These are phyloP conservation scores for Globisporangium cystogenes DNA, from an alignment of 352 stramenopile species.

Conservation along the genomic window DNA sequence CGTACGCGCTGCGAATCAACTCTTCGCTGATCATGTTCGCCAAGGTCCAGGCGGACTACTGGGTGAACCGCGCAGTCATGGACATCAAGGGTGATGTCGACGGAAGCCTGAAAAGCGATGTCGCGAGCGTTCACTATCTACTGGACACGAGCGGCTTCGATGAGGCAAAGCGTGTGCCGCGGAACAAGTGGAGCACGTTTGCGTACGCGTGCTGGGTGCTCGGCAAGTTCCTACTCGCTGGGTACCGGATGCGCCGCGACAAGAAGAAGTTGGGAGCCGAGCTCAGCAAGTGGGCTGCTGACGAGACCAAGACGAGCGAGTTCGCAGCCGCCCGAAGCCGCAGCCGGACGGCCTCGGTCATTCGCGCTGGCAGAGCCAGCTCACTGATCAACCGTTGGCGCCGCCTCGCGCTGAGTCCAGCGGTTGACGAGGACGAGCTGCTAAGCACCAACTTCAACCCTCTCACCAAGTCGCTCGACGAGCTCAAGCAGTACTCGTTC, in stretches of 20 bases:
- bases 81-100: conserved; percentile 22
- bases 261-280: conserved; percentile 3
- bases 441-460: conserved; percentile 50
- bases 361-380: conserved; percentile 33
- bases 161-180: conserved; percentile 50
- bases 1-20: conserved; percentile 56
- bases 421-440: conserved; percentile 33
- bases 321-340: conserved; percentile 13
- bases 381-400: conserved; percentile 63
- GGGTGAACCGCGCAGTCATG: conserved; percentile 48
- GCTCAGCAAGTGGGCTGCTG: conserved; percentile 1
- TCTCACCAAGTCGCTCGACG: conserved; percentile 42
- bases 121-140: conserved; percentile 64
- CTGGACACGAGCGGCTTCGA: conserved; percentile 63
- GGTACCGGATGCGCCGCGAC: conserved; percentile 19
- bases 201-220: conserved; percentile 58
- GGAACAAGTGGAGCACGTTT: conserved; percentile 77
- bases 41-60: conserved; percentile 76
- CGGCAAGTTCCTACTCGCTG: conserved; percentile 41
- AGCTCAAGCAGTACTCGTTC: conserved; percentile 55
- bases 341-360: conserved; percentile 35
- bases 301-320: conserved; percentile 10
- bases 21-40: conserved; percentile 79
- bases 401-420: conserved; percentile 39
- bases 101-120: conserved; percentile 40